These are phyloP conservation scores for Arctium minus DNA, from an alignment of 129 eudicot genomes.

Conservation along the genomic window DNA sequence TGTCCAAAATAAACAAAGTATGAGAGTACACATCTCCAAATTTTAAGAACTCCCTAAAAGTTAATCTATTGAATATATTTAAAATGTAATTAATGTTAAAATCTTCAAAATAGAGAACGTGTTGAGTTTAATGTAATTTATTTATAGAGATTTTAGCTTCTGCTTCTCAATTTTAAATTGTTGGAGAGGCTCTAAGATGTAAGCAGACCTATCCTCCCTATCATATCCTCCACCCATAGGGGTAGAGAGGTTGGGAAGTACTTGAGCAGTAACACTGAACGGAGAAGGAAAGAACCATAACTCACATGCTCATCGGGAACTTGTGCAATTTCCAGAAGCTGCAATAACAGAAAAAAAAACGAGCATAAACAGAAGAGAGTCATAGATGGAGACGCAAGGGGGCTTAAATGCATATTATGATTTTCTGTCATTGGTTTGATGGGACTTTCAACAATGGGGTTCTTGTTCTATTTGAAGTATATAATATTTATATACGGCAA, in stretches of 20 bases:
- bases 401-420: background rate
- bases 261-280: background rate
- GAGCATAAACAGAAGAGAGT: background rate
- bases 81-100: background rate
- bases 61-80: background rate
- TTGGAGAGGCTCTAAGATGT: background rate
- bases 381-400: background rate
- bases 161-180: background rate
- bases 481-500: too few relatives aligned
- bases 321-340: conserved; percentile 72
- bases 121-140: background rate
- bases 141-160: background rate
- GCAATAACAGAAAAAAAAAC: conserved; percentile 22
- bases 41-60: background rate
- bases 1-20: background rate
- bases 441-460: background rate
- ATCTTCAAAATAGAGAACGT: background rate
- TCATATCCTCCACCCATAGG: background rate
- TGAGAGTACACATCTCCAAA: background rate
- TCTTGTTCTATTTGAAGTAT: background rate
- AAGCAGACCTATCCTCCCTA: background rate
- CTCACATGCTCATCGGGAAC: conserved; percentile 65
- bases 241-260: background rate
- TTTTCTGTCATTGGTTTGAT: background rate
- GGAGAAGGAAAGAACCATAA: background rate